These are phyloP conservation scores for Spatholobus suberectus DNA, from an alignment of 306 rosid genomes.

Conservation along the genomic window DNA sequence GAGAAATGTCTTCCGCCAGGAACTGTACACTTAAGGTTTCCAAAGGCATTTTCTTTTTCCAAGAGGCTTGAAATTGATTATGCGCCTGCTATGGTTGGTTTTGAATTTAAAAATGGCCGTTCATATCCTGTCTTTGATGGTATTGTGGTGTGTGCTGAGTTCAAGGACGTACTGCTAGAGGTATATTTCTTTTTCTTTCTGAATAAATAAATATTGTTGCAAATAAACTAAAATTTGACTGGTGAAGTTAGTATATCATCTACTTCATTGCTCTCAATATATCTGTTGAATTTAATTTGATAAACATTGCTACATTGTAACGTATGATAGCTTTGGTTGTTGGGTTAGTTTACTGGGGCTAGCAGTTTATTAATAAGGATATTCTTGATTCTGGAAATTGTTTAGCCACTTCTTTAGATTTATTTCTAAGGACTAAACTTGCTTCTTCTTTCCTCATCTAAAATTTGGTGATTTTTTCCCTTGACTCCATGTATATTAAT, in stretches of 20 bases:
- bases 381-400: constrained; percentile 18
- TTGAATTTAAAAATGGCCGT: constrained; percentile 85
- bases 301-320: not conserved
- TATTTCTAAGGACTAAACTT: constrained; percentile 23
- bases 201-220: not conserved
- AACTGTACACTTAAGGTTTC: constrained; percentile 81
- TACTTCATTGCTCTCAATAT: constrained; percentile 5
- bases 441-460: constrained; percentile 20
- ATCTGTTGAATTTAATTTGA: constrained; percentile 1
- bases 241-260: constrained; percentile 28
- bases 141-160: constrained; percentile 92
- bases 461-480: not conserved
- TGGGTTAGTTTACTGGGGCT: constrained; percentile 18
- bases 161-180: constrained; percentile 79
- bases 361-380: constrained; percentile 1
- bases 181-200: constrained; percentile 52
- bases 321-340: not conserved
- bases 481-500: not conserved
- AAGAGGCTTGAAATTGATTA: constrained; percentile 88
- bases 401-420: not conserved
- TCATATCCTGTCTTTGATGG: constrained; percentile 89
- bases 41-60: constrained; percentile 75
- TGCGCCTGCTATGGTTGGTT: constrained; percentile 97
- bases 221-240: not conserved
- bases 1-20: constrained; percentile 99